These are phyloP conservation scores for Penicillium sp. DNA, from an alignment of 2,329 filamentous ascomycete species.

Conservation along the genomic window DNA sequence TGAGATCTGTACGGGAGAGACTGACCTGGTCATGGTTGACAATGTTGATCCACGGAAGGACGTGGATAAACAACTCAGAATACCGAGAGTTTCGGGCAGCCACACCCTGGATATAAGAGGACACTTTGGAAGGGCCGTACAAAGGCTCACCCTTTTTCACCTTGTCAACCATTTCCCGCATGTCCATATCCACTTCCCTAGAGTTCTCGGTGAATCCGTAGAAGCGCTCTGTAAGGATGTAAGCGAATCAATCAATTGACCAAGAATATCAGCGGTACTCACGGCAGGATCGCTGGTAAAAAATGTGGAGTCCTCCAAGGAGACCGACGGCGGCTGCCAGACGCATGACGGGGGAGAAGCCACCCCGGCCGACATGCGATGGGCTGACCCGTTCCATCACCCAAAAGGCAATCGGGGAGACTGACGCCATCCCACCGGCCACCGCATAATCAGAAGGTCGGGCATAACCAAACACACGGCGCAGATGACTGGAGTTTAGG, in stretches of 20 bases:
- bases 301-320: slow-evolving; percentile 75
- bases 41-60: slow-evolving; percentile 96
- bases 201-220: slow-evolving; percentile 92
- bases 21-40: slow-evolving; percentile 79
- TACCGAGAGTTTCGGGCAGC: slow-evolving; percentile 91
- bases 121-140: slow-evolving; percentile 76
- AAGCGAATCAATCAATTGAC: slow-evolving; percentile 3
- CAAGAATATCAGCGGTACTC: too few species aligned
- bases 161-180: slow-evolving; percentile 96
- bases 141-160: slow-evolving; percentile 88
- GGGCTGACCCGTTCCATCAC: slow-evolving; percentile 81
- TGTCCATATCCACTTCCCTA: slow-evolving; percentile 91
- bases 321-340: slow-evolving; percentile 69
- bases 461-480: slow-evolving; percentile 83
- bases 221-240: slow-evolving; percentile 68
- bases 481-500: slow-evolving; percentile 68
- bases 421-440: slow-evolving; percentile 65
- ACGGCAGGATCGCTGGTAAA: slow-evolving; percentile 82
- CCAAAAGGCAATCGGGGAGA: slow-evolving; percentile 70
- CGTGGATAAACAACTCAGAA: slow-evolving; percentile 75
- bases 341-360: slow-evolving; percentile 79
- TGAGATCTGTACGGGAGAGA: slow-evolving; percentile 1
- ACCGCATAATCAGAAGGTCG: slow-evolving; percentile 76
- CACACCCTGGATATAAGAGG: slow-evolving; percentile 89
- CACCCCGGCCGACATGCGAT: slow-evolving; percentile 77